Conservation (phyloP, 192 early-diverging fungal species). For the Piromyces finnis region DNA sequence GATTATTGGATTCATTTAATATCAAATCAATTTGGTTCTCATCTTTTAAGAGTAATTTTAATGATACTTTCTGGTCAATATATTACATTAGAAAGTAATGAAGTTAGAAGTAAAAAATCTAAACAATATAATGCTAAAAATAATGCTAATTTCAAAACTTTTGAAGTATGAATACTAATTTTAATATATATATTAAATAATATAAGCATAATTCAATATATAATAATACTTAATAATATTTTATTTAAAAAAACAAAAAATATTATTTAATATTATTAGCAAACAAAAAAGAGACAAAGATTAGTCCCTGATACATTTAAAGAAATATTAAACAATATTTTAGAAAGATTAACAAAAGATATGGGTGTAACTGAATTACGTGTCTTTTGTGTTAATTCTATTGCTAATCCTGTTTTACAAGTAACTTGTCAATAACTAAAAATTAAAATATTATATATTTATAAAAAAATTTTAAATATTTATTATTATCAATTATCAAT, state of each 20-base stretch:
- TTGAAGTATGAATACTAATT: not conserved
- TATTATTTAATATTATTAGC: too few species aligned
- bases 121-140: conserved; percentile 19
- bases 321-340: conserved; percentile 28
- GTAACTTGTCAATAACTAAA: too few species aligned
- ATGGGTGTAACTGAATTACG: conserved; percentile 28
- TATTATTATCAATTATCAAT: too few species aligned
- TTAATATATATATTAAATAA: too few species aligned
- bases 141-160: conserved; percentile 2
- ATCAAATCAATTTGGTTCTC: conserved; percentile 54
- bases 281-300: conserved; percentile 11
- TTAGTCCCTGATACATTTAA: conserved; percentile 46
- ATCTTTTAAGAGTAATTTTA: conserved; percentile 51
- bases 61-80: conserved; percentile 46
- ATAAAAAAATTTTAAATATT: too few species aligned
- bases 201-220: too few species aligned
- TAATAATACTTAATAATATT: too few species aligned
- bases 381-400: conserved; percentile 34
- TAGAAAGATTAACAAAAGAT: conserved; percentile 22
- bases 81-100: conserved; percentile 19
- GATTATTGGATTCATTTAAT: conserved; percentile 20
- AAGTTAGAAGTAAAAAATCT: conserved; percentile 64
- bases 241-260: too few species aligned
- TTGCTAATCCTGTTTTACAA: conserved; percentile 69
- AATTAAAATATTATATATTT: too few species aligned